Evolutionary conservation across 2,329 filamentous ascomycete genomes (phyloP), one percentile per base, ranked within the genome.

Genomic region (Cryoendolithus antarcticus): DNA sequence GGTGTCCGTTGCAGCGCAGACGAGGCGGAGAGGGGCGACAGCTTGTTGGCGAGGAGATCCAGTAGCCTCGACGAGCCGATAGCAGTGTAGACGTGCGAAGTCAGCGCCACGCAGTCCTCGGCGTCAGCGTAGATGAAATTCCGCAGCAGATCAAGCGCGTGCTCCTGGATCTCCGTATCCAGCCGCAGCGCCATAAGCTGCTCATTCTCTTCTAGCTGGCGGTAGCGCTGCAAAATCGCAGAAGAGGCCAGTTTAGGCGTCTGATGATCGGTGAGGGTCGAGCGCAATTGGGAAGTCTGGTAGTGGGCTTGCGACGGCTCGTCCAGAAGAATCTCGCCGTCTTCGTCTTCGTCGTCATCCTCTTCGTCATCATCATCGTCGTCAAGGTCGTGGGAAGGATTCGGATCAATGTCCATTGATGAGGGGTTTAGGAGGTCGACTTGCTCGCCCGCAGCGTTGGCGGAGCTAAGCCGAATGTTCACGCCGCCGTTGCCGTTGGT

Each of bases 141-240:
- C 39, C 89, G 75, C 45, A 98, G 76, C 50, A 96, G 81, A 51
- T 93, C 82, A 11, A 96, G 73, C 0, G 81, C 84, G 61, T 96
- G 88, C 56, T 94, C 86, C 61, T 96, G 89, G 21, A 95, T 82
- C 2, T 80, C 79, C 30, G 88, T 69, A 48, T 93, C 84, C 48
- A 94, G 82, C 48, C 78, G 78, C 38, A 80, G 74, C 11, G 80
- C 77, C 54, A 79, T 79, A 24, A 77, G 72, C 15, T 71, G 67
- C 13, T 78, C 74, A 45, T 82, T 80, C 34, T 79, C 64, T 54
- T 91, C 84, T 9, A 51, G 47, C 24, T 56, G 51, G 27, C 50
- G 50, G 15, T 19, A 19, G 15, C 15, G 15, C 15, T 3, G 15
- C 15, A 19, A 19, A 19, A 19, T 19, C 15, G 15, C 15, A 19